A percentile compares a stretch with the other conserved stretches of the same genome.
Evolutionary conservation across 805 yeast species (phyloP).

Genomic region (Candida maris): DNA sequence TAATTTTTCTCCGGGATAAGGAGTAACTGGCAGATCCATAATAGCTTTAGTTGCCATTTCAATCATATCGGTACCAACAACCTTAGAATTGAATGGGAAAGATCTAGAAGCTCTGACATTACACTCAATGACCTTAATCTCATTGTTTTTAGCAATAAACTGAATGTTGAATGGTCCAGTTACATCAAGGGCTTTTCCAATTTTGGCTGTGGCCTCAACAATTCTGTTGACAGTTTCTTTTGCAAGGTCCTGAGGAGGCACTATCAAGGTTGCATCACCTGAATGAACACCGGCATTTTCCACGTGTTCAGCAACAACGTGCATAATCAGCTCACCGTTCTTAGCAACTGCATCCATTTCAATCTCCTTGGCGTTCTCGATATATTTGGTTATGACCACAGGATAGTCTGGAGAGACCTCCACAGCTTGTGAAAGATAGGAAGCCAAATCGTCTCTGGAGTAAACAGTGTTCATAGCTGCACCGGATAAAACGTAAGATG

Average conservation of each 20-base stretch:
- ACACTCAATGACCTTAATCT: slow-evolving; percentile 97
- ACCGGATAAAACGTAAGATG: slow-evolving; percentile 95
- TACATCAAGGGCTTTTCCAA: slow-evolving; percentile 89
- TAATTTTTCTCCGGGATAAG: slow-evolving; percentile 85
- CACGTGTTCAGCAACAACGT: slow-evolving; percentile 96
- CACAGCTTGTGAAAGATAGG: slow-evolving; percentile 88
- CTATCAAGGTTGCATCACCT: slow-evolving; percentile 96
- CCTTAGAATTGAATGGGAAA: slow-evolving; percentile 97
- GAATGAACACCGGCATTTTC: slow-evolving; percentile 99
- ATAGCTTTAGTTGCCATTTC: slow-evolving; percentile 97
- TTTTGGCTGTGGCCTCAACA: slow-evolving; percentile 93
- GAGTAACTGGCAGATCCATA: slow-evolving; percentile 79
- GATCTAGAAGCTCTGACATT: slow-evolving; percentile 99
- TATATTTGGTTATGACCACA: slow-evolving; percentile 93
- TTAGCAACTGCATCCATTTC: slow-evolving; percentile 98
- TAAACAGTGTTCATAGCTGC: slow-evolving; percentile 99
- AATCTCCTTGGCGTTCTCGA: slow-evolving; percentile 95
- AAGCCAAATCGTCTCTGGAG: slow-evolving; percentile 81
- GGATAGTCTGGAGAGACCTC: slow-evolving; percentile 98
- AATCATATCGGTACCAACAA: slow-evolving; percentile 91
- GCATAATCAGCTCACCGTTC: slow-evolving; percentile 92
- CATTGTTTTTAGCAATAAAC: slow-evolving; percentile 92
- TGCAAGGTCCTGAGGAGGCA: slow-evolving; percentile 94
- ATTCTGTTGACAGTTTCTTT: slow-evolving; percentile 88
- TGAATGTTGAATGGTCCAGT: slow-evolving; percentile 98